Conservation (phyloP, 2,329 filamentous ascomycete genomes). For the Hyphodiscus sp. region DNA sequence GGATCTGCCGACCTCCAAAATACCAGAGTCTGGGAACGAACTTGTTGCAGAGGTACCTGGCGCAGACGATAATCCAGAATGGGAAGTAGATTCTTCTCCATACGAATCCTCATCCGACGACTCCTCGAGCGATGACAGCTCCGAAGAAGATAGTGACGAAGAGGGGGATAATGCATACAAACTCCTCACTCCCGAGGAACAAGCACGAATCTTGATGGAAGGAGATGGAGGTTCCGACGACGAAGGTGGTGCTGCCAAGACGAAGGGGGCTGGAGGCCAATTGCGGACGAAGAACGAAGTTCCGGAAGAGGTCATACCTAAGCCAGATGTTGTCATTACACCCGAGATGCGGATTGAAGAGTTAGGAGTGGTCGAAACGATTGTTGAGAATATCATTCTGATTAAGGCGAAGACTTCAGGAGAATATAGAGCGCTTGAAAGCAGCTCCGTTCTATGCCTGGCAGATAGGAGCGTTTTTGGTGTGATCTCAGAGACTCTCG, state of each 20-base stretch:
- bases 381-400: slow-evolving; percentile 73
- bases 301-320: slow-evolving; percentile 55
- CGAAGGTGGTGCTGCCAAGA: slow-evolving; percentile 50
- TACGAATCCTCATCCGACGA: slow-evolving; percentile 60
- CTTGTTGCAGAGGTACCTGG: neutral
- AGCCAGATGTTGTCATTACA: slow-evolving; percentile 73
- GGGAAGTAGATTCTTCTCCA: slow-evolving; percentile 75
- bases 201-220: slow-evolving; percentile 78
- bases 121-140: slow-evolving; percentile 48
- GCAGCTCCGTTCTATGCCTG: slow-evolving; percentile 75
- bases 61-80: slow-evolving; percentile 58
- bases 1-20: slow-evolving; percentile 4
- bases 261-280: slow-evolving; percentile 36
- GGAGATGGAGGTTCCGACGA: slow-evolving; percentile 75
- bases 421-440: slow-evolving; percentile 78
- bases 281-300: slow-evolving; percentile 80
- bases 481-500: slow-evolving; percentile 77
- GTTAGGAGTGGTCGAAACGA: slow-evolving; percentile 67
- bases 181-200: slow-evolving; percentile 73
- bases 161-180: slow-evolving; percentile 56
- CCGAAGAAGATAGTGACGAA: slow-evolving; percentile 49
- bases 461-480: slow-evolving; percentile 72
- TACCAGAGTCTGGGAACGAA: neutral
- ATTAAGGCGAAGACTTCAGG: slow-evolving; percentile 74
- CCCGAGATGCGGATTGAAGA: slow-evolving; percentile 69